phyloP scores from a whole-genome alignment of 495 filamentous ascomycete species.

The Penicillium mononematosum region DNA sequence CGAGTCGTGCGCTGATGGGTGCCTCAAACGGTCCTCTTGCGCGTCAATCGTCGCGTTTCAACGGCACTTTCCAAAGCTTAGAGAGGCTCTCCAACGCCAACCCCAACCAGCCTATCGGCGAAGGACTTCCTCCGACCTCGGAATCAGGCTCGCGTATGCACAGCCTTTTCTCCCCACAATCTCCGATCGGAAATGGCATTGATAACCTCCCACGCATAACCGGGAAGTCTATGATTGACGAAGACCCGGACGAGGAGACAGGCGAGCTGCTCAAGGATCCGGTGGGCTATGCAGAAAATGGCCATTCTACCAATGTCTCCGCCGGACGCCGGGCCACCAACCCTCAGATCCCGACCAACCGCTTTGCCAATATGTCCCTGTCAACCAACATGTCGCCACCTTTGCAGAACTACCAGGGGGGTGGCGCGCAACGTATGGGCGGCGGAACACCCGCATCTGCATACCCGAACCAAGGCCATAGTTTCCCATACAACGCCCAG shows the following conservation, averaged over 20 bases:
- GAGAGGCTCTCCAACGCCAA: slow-evolving; percentile 69
- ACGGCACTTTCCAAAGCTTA: slow-evolving; percentile 70
- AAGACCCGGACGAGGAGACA: slow-evolving; percentile 83
- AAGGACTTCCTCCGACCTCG: slow-evolving; percentile 56
- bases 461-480: slow-evolving; percentile 57
- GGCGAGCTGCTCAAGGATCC: slow-evolving; percentile 81
- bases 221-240: slow-evolving; percentile 82
- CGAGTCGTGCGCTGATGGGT: slow-evolving; percentile 50
- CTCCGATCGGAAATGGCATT: slow-evolving; percentile 74
- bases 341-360: slow-evolving; percentile 68
- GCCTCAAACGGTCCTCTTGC: slow-evolving; percentile 55
- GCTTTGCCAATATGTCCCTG: slow-evolving; percentile 68
- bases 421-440: slow-evolving; percentile 37
- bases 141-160: slow-evolving; percentile 65
- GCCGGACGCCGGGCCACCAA: slow-evolving; percentile 66
- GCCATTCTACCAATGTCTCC: slow-evolving; percentile 49
- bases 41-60: slow-evolving; percentile 74
- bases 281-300: slow-evolving; percentile 79
- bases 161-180: slow-evolving; percentile 79
- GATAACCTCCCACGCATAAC: slow-evolving; percentile 66
- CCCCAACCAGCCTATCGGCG: slow-evolving; percentile 51
- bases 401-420: slow-evolving; percentile 47
- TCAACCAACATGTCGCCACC: slow-evolving; percentile 63
- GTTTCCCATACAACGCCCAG: slow-evolving; percentile 57
- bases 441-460: slow-evolving; percentile 55